A percentile compares a stretch with the other conserved stretches of the same genome.
These are phyloP conservation scores for Papiliotrema laurentii DNA, from an alignment of 1,284 basidiomycete genomes.

Conservation along the genomic window DNA sequence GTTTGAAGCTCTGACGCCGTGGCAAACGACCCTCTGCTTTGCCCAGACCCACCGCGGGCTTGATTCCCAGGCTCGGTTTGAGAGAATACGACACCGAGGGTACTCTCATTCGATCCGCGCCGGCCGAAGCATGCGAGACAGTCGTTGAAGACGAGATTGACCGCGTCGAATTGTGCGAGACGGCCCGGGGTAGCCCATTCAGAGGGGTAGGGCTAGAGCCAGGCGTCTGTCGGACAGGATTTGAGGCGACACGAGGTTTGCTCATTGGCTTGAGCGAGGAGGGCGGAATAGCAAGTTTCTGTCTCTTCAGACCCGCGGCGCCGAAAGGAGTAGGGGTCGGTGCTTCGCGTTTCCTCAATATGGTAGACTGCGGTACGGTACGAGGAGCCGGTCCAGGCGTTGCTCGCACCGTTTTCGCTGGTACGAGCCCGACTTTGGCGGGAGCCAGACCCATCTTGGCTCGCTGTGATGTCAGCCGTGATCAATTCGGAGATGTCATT, in stretches of 20 bases:
- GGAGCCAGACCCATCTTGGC: slow-evolving; percentile 26
- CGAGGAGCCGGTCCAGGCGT: slow-evolving; percentile 19
- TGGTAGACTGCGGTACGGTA: slow-evolving; percentile 1
- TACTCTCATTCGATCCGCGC: slow-evolving; percentile 1
- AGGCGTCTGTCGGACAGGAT: neutral
- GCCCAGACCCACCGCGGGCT: neutral
- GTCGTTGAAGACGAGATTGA: slow-evolving; percentile 2
- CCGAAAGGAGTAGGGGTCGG: slow-evolving; percentile 36
- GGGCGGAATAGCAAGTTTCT: slow-evolving; percentile 6
- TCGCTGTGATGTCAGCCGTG: slow-evolving; percentile 14
- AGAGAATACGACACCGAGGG: slow-evolving; percentile 1
- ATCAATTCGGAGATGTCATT: neutral
- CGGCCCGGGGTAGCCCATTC: neutral
- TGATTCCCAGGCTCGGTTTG: neutral
- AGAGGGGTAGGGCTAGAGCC: neutral
- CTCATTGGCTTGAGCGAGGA: neutral
- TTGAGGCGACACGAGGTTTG: neutral
- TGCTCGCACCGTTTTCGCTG: slow-evolving; percentile 15
- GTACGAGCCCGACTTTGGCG: no score
- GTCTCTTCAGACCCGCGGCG: slow-evolving; percentile 8
- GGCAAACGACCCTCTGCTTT: slow-evolving; percentile 3
- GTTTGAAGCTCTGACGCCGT: slow-evolving; percentile 8
- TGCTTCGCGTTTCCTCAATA: slow-evolving; percentile 28
- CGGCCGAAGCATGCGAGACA: neutral
- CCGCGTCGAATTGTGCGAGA: neutral